These are phyloP conservation scores for Colletotrichum cordylinicola DNA, from an alignment of 2,329 filamentous ascomycete genomes.

Conservation along the genomic window DNA sequence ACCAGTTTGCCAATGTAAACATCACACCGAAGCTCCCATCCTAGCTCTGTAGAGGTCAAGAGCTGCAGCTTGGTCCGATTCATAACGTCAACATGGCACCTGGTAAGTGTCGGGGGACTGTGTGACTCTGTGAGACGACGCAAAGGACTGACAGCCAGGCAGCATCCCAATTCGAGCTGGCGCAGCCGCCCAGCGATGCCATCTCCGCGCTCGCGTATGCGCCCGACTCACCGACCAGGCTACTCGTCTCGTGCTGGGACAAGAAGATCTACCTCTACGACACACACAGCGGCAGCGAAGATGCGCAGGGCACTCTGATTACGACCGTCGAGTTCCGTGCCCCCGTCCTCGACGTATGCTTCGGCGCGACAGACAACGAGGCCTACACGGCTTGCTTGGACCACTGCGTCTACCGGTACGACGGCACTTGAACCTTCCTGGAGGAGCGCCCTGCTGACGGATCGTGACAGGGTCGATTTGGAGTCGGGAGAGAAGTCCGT, in stretches of 20 bases:
- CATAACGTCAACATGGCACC: slow-evolving; percentile 40
- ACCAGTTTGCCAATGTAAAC: slow-evolving; percentile 19
- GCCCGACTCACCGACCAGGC: slow-evolving; percentile 72
- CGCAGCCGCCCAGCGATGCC: slow-evolving; percentile 82
- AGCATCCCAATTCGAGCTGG: slow-evolving; percentile 82
- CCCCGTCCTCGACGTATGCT: slow-evolving; percentile 90
- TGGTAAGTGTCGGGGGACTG: slow-evolving; percentile 32
- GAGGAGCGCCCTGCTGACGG: background rate
- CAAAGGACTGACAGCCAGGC: slow-evolving; percentile 23
- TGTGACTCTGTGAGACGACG: background rate
- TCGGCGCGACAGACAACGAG: slow-evolving; percentile 81
- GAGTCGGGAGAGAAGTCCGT: slow-evolving; percentile 74
- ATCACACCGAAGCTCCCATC: slow-evolving; percentile 2
- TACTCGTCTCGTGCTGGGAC: slow-evolving; percentile 96
- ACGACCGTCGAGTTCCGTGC: slow-evolving; percentile 81
- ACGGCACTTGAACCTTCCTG: background rate
- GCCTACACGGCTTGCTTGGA: slow-evolving; percentile 89
- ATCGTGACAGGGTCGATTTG: slow-evolving; percentile 64
- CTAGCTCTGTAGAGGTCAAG: background rate
- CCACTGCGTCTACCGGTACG: slow-evolving; percentile 79
- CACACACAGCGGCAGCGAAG: slow-evolving; percentile 60
- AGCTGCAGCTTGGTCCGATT: background rate
- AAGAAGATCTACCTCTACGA: slow-evolving; percentile 91
- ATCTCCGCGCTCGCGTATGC: slow-evolving; percentile 89
- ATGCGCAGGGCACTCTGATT: slow-evolving; percentile 66